Evolutionary conservation across 257 asterid species (phyloP), one percentile per base, ranked within the genome.

Genomic region (Nicotiana sylvestris): DNA sequence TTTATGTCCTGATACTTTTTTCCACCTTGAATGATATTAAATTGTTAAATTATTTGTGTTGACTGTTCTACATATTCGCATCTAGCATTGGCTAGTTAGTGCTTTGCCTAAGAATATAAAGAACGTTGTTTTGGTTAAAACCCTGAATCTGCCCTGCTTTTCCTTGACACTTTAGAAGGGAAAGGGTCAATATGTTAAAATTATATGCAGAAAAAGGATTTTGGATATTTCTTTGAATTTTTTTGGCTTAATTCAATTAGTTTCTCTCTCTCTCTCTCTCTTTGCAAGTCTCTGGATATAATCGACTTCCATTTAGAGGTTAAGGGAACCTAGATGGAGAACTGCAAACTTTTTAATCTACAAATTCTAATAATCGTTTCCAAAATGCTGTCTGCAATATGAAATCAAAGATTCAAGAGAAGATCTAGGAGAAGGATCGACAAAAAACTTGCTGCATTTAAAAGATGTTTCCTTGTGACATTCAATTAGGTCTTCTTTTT

Each of bases 351-450:
- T 72, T 37, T 72, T 46, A 72, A 46, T 46, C 25, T 6, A 12
- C 37, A 72, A 37, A 46, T 25, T 72, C 78, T 72, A 60, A 70
- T 43, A 21, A 21, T 70, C 1, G 6, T 72, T 21, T 46, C 78
- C 21, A 21, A 5, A 56, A 15, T 56, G 62, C 17, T 17, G 62
- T 17, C 21, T 17, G 62, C 25, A 17, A 56, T 56, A 72, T 6
- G 78, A 46, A 53, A 21, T 25, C 21, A 46, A 72, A 30, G 37
- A 69, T 69, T n/a, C 77, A 10, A 21, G 57, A 72, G 61, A 72
- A 58, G 61, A 72, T 25, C 27, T 46, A 13, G 61, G 61, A 72
- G 79, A 72, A 46, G 79, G 79, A 72, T 72, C 78, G 17, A 12
- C 60, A 6, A 49, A 46, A 25, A 6, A 72, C 39, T 46, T 72